Evolutionary conservation across 768 basidiomycete species (phyloP).

Genomic region (Suillus variegatus): DNA sequence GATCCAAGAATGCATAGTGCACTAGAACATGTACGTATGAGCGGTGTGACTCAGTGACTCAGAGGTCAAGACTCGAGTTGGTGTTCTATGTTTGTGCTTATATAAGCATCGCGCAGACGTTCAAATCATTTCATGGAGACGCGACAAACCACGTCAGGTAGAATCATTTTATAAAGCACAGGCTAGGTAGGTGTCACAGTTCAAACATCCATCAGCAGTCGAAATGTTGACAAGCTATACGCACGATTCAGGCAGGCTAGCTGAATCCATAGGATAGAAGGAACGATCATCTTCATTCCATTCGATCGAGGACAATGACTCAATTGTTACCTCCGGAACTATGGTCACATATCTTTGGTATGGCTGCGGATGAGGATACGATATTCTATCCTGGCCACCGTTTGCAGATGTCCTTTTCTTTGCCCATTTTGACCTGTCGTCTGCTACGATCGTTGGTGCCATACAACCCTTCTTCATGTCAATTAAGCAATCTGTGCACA

Average conservation of each 20-base stretch:
- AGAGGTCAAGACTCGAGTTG: no score
- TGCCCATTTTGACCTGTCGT: no score
- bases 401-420: no score
- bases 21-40: neutral
- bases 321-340: conserved; percentile 65
- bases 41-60: no score
- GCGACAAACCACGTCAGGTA: neutral
- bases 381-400: conserved; percentile 52
- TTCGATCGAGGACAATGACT: conserved; percentile 20
- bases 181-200: neutral
- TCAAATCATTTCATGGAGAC: neutral
- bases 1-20: neutral
- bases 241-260: neutral
- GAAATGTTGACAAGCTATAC: neutral
- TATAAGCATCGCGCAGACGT: neutral
- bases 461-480: no score
- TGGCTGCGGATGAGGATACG: conserved; percentile 71
- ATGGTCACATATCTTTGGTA: conserved; percentile 68
- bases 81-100: neutral
- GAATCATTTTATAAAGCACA: neutral
- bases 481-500: no score
- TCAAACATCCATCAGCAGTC: neutral
- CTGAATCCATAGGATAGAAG: neutral
- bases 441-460: no score
- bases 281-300: neutral